Conservation (phyloP, 169 alveolate species). For the Cryptosporidium andersoni region DNA sequence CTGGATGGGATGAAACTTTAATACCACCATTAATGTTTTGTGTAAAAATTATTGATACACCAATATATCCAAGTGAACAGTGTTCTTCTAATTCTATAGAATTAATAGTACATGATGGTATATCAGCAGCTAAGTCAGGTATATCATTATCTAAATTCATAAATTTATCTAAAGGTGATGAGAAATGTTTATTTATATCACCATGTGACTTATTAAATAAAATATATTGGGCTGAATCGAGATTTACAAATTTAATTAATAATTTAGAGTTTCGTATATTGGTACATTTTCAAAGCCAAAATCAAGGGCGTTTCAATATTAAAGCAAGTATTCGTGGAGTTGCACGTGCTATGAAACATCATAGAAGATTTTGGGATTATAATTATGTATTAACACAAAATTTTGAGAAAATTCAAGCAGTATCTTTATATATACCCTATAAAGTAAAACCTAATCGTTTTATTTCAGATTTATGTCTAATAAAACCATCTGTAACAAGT, state of each 20-base stretch:
- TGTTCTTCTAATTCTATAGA: slow-evolving; percentile 35
- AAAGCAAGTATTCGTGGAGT: slow-evolving; percentile 22
- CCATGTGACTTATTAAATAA: slow-evolving; percentile 59
- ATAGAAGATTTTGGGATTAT: slow-evolving; percentile 49
- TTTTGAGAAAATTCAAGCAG: slow-evolving; percentile 49
- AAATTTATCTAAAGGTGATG: slow-evolving; percentile 48
- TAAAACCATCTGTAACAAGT: slow-evolving; percentile 55
- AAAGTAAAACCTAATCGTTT: slow-evolving; percentile 56
- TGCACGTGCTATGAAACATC: slow-evolving; percentile 36
- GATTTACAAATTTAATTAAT: neutral
- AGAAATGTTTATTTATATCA: slow-evolving; percentile 49
- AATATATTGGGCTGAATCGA: slow-evolving; percentile 52
- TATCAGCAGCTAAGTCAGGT: slow-evolving; percentile 13
- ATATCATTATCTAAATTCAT: neutral
- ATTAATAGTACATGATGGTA: slow-evolving; percentile 44
- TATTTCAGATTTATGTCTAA: slow-evolving; percentile 53
- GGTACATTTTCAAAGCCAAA: slow-evolving; percentile 20
- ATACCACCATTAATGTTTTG: slow-evolving; percentile 69
- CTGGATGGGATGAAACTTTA: slow-evolving; percentile 61
- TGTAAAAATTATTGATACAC: slow-evolving; percentile 41
- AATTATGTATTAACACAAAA: slow-evolving; percentile 3
- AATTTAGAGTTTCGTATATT: slow-evolving; percentile 18
- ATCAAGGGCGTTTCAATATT: slow-evolving; percentile 20
- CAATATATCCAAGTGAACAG: slow-evolving; percentile 1
- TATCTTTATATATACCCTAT: slow-evolving; percentile 56